These are phyloP conservation scores for Tricholoma terreum DNA, from an alignment of 768 basidiomycete genomes.

Conservation along the genomic window DNA sequence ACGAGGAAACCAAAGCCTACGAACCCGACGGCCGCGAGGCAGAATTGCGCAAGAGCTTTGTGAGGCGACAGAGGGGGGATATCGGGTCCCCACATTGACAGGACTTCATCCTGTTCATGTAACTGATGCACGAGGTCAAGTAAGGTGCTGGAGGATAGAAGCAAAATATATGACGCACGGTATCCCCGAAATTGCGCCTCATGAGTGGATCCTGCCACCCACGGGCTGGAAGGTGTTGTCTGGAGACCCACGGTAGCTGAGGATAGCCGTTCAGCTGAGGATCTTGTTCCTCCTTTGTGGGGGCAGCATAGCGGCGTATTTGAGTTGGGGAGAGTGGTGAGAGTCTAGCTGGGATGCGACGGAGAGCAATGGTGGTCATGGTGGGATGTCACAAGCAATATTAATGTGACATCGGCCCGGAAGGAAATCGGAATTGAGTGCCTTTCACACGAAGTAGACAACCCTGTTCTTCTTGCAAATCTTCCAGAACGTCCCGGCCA, in stretches of 20 bases:
- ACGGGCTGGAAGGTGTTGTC: conserved; percentile 57
- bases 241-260: conserved; percentile 61
- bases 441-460: conserved; percentile 14
- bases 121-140: conserved; percentile 44
- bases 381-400: background rate
- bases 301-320: conserved; percentile 33
- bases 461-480: conserved; percentile 12
- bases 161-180: conserved; percentile 37
- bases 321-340: conserved; percentile 6
- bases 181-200: conserved; percentile 79
- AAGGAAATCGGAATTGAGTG: too few relatives aligned
- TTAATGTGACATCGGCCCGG: too few relatives aligned
- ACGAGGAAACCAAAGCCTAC: conserved; percentile 58
- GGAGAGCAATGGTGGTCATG: conserved; percentile 39
- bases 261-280: conserved; percentile 76
- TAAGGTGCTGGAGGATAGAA: conserved; percentile 9
- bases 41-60: conserved; percentile 63
- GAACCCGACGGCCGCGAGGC: conserved; percentile 59
- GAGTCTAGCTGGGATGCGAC: conserved; percentile 33
- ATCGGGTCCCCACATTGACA: conserved; percentile 89
- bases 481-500: conserved; percentile 19
- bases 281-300: conserved; percentile 42
- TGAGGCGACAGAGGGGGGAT: conserved; percentile 57
- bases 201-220: conserved; percentile 78
- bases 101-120: conserved; percentile 75